Conservation (phyloP, 495 filamentous ascomycete genomes). For the Cercophora sp. region DNA sequence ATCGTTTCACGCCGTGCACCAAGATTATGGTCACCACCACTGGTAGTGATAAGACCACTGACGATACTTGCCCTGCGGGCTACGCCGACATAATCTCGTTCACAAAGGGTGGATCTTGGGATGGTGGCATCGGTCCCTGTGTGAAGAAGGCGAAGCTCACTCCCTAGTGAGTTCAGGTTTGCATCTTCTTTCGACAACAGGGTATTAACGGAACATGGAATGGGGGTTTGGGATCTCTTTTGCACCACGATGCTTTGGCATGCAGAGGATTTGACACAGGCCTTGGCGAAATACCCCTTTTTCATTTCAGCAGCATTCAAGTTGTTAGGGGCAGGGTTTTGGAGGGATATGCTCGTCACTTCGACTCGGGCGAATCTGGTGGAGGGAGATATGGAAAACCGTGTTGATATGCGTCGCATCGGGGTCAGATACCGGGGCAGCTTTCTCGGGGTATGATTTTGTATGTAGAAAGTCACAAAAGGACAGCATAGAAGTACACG, state of each 20-base stretch:
- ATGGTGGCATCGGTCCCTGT: slow-evolving; percentile 19
- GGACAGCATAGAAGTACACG: slow-evolving; percentile 18
- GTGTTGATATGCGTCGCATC: too few species aligned
- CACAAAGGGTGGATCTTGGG: not conserved
- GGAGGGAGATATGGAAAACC: not conserved
- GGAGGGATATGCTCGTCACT: not conserved
- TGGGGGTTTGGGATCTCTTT: too few species aligned
- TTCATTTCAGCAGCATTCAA: too few species aligned
- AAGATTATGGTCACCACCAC: slow-evolving; percentile 6
- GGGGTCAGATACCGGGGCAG: not conserved
- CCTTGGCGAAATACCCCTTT: too few species aligned
- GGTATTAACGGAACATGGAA: too few species aligned
- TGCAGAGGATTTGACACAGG: too few species aligned
- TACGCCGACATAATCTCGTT: slow-evolving; percentile 10
- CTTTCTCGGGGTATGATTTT: slow-evolving; percentile 6
- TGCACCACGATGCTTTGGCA: too few species aligned
- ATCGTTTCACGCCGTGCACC: slow-evolving; percentile 22
- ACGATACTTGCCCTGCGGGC: slow-evolving; percentile 17
- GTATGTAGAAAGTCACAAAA: slow-evolving; percentile 10
- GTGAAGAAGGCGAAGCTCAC: not conserved
- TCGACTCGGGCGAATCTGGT: not conserved
- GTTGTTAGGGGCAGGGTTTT: too few species aligned
- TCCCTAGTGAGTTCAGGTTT: too few species aligned
- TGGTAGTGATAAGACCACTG: not conserved
- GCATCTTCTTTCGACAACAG: too few species aligned